Evolutionary conservation across 768 basidiomycete species (phyloP).

Genomic region (Asterophora lycoperdoides): DNA sequence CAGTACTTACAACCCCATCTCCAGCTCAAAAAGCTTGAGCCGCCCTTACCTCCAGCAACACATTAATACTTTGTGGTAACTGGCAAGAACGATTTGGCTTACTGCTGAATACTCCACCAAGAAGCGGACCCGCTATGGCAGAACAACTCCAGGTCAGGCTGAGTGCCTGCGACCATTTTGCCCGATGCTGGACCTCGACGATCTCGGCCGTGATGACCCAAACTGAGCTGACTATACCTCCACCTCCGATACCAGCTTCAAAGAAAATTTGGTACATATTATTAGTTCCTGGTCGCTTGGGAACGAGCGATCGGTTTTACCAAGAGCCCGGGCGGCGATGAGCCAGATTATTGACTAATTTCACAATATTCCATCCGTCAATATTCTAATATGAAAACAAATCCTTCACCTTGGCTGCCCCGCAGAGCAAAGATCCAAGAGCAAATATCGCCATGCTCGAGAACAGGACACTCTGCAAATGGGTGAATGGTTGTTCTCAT

Average conservation of each 20-base stretch:
- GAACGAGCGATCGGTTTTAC: conserved; percentile 18
- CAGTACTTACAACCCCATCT: conserved; percentile 77
- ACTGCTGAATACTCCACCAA: conserved; percentile 84
- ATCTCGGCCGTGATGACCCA: conserved; percentile 88
- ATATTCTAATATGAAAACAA: conserved; percentile 16
- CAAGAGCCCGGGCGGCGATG: conserved; percentile 56
- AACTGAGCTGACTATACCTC: conserved; percentile 80
- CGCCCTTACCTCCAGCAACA: conserved; percentile 25
- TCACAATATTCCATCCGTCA: conserved; percentile 7
- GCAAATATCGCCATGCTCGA: conserved; percentile 72
- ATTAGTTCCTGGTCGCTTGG: neutral
- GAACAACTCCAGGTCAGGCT: conserved; percentile 87
- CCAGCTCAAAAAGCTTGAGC: conserved; percentile 51
- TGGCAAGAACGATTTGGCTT: conserved; percentile 21
- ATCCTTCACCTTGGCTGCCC: conserved; percentile 57
- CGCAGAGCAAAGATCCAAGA: conserved; percentile 76
- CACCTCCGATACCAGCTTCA: conserved; percentile 76
- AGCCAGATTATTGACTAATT: conserved; percentile 55
- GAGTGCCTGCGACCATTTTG: conserved; percentile 82
- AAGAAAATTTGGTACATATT: conserved; percentile 2
- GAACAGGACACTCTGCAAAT: conserved; percentile 58
- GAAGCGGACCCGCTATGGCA: conserved; percentile 74
- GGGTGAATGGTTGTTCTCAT: neutral
- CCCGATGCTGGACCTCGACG: conserved; percentile 62
- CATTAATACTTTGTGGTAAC: conserved; percentile 11